Percentiles rank a stretch among this genome's conserved stretches.
These are phyloP conservation scores for Corynespora cassiicola DNA, from an alignment of 2,329 filamentous ascomycete genomes.

Conservation along the genomic window DNA sequence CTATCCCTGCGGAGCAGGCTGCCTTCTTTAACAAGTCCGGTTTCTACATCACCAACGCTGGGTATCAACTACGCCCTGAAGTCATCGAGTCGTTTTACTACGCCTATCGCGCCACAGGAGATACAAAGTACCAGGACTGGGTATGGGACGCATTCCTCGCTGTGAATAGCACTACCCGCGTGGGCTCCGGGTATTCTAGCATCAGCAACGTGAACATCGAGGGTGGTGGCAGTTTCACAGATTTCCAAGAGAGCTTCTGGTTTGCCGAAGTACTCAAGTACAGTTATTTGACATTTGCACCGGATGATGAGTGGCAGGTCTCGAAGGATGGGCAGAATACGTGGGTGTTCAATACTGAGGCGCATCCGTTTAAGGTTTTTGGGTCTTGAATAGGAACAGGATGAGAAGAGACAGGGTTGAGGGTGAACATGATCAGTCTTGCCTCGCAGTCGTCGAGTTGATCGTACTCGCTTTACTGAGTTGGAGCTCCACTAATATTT, in stretches of 20 bases:
- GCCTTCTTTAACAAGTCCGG: conserved; percentile 71
- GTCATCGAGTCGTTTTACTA: conserved; percentile 88
- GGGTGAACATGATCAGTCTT: too few relatives aligned
- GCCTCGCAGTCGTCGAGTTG: too few relatives aligned
- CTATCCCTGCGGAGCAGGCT: conserved; percentile 44
- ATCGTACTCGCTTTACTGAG: too few relatives aligned
- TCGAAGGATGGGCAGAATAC: conserved; percentile 56
- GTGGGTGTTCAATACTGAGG: conserved; percentile 71
- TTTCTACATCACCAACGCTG: conserved; percentile 70
- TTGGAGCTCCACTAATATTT: too few relatives aligned
- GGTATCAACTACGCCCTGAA: conserved; percentile 78
- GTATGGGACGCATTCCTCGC: conserved; percentile 78
- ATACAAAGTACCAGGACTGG: conserved; percentile 80
- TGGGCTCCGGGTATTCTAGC: conserved; percentile 70
- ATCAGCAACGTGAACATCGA: conserved; percentile 70
- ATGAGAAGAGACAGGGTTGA: neutral
- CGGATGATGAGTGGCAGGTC: conserved; percentile 67
- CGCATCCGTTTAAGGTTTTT: conserved; percentile 63
- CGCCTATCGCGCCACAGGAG: conserved; percentile 79
- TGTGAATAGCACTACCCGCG: conserved; percentile 69
- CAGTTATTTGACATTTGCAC: conserved; percentile 72
- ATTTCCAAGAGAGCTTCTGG: conserved; percentile 87
- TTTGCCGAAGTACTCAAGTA: conserved; percentile 92
- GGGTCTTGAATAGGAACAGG: conserved; percentile 1
- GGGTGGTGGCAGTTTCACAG: conserved; percentile 65